phyloP scores from a whole-genome alignment of 495 filamentous ascomycete species.

The Aspergillus egyptiacus region DNA sequence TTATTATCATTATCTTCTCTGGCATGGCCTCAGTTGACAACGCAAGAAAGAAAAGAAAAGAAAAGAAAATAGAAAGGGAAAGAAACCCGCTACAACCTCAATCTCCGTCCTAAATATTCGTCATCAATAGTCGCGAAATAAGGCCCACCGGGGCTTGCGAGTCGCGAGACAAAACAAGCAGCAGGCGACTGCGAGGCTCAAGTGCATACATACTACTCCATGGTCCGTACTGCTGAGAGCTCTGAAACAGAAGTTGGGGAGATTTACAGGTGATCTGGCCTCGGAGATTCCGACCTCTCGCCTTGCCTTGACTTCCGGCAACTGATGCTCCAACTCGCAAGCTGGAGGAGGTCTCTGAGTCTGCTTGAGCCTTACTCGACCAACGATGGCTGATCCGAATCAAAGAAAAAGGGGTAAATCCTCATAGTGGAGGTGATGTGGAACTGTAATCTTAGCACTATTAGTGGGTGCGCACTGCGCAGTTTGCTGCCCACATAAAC shows the following conservation, averaged over 20 bases:
- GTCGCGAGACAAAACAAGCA: not conserved
- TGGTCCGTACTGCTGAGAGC: not conserved
- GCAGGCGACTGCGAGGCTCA: not conserved
- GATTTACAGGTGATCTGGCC: not conserved
- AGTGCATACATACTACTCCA: too few relatives aligned
- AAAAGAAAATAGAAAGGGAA: too few relatives aligned
- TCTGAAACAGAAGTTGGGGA: not conserved
- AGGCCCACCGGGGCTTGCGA: not conserved
- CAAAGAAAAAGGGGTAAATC: slow-evolving; percentile 3
- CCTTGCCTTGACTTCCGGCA: not conserved
- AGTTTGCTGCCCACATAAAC: not conserved
- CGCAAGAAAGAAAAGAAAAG: too few relatives aligned
- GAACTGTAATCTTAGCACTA: not conserved
- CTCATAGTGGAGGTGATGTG: not conserved
- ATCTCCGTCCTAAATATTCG: slow-evolving; percentile 1
- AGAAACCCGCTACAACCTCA: not conserved
- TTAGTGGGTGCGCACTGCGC: not conserved
- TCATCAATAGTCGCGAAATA: slow-evolving; percentile 1
- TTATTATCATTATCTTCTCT: not conserved
- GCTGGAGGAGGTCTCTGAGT: not conserved
- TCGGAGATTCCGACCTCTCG: slow-evolving; percentile 6
- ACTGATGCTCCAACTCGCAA: not conserved
- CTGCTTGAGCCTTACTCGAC: too few relatives aligned
- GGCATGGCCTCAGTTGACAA: not conserved
- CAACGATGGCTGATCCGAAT: too few relatives aligned